Evolutionary conservation across 192 early-diverging fungal species (phyloP).

Genomic region (Podila verticillata): DNA sequence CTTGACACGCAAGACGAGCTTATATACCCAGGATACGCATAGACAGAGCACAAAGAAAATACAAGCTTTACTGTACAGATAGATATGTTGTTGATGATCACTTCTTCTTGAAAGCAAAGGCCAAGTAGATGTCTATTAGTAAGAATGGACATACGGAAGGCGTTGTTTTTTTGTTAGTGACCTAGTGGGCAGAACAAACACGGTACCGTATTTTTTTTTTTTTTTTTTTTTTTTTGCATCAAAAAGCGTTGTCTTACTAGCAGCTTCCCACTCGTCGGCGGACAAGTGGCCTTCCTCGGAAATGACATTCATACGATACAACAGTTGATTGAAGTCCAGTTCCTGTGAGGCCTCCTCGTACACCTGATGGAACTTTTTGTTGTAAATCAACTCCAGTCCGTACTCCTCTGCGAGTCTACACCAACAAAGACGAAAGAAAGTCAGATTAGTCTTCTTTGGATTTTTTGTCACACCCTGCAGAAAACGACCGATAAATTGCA

Average conservation of each 20-base stretch:
- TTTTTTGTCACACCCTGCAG: too few species aligned
- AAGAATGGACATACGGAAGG: neutral
- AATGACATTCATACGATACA: constrained; percentile 88
- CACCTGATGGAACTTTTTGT: constrained; percentile 85
- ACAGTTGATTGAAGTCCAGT: constrained; percentile 63
- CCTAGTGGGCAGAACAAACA: neutral
- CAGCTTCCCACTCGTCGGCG: constrained; percentile 93
- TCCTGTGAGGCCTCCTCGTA: constrained; percentile 71
- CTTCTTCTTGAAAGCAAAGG: constrained; percentile 77
- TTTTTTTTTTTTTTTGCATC: too few species aligned
- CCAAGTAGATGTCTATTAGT: constrained; percentile 67
- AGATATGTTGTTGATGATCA: neutral
- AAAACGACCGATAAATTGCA: too few species aligned
- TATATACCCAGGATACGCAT: neutral
- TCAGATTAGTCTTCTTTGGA: neutral
- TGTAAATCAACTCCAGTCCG: constrained; percentile 79
- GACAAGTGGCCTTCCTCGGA: constrained; percentile 72
- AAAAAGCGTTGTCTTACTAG: constrained; percentile 58
- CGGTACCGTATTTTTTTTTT: neutral
- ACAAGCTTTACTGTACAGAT: neutral
- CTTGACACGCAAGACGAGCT: neutral
- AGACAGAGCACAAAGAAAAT: too few species aligned
- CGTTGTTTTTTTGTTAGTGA: neutral
- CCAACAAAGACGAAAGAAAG: neutral
- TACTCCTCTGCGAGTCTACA: constrained; percentile 78